These are phyloP conservation scores for Exophiala spinifera DNA, from an alignment of 2,329 filamentous ascomycete genomes.

Conservation along the genomic window DNA sequence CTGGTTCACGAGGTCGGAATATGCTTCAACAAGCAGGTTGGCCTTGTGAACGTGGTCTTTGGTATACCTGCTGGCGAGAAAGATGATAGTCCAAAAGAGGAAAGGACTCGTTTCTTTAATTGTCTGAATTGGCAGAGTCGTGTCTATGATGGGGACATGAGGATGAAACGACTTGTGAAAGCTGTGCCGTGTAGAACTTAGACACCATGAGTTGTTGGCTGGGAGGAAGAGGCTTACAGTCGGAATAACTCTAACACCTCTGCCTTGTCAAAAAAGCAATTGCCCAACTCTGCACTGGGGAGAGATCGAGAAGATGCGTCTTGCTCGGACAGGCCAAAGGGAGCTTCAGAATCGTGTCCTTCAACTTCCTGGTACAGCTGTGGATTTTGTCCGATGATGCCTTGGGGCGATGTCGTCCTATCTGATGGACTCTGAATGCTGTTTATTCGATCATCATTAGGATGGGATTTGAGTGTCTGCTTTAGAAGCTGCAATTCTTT, in stretches of 20 bases:
- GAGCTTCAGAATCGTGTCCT: background rate
- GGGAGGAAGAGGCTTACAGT: background rate
- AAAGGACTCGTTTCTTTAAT: slow-evolving; percentile 7
- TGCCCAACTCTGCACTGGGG: background rate
- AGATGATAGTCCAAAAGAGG: slow-evolving; percentile 11
- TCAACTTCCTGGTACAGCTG: background rate
- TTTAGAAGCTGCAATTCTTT: slow-evolving; percentile 9
- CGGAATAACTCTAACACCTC: background rate
- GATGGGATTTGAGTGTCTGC: slow-evolving; percentile 5
- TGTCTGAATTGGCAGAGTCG: background rate
- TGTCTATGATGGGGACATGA: slow-evolving; percentile 8
- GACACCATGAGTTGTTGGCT: background rate
- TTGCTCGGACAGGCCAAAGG: background rate
- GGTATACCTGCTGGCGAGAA: slow-evolving; percentile 5
- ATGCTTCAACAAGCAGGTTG: slow-evolving; percentile 4
- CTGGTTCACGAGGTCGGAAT: slow-evolving; percentile 6
- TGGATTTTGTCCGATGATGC: background rate
- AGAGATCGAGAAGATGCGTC: background rate
- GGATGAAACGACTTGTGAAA: slow-evolving; percentile 7
- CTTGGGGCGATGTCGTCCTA: background rate
- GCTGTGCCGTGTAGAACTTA: background rate
- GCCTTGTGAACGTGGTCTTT: slow-evolving; percentile 3
- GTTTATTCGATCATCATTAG: background rate
- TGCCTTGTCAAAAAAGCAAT: background rate
- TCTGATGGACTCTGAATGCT: background rate